Conservation (phyloP, 148 eudicot genomes). For the Chenopodium berlandieri region DNA sequence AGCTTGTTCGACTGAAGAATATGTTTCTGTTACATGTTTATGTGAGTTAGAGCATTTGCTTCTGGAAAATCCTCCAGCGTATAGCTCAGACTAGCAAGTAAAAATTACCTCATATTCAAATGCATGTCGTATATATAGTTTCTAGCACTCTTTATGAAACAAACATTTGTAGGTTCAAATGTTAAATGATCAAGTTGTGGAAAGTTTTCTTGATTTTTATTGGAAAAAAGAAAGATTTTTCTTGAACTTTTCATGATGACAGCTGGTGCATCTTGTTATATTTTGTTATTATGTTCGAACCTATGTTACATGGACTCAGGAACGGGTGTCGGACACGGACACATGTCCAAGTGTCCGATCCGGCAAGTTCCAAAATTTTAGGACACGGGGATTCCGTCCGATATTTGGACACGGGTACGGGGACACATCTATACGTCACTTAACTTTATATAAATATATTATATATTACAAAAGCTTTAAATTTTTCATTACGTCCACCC, state of each 20-base stretch:
- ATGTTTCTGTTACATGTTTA: neutral
- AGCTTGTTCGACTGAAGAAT: neutral
- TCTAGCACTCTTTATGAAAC: neutral
- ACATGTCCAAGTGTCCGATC: too few species aligned
- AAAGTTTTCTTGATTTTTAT: neutral
- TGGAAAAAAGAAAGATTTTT: neutral
- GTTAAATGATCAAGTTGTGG: neutral
- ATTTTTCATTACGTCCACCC: too few species aligned
- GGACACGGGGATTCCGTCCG: too few species aligned
- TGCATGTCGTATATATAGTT: neutral
- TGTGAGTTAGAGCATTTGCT: neutral
- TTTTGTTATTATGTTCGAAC: neutral
- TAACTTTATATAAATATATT: too few species aligned
- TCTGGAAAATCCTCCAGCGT: neutral
- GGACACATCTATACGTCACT: too few species aligned
- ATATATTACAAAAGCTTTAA: too few species aligned
- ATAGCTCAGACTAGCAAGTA: neutral
- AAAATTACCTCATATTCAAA: too few species aligned
- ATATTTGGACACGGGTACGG: too few species aligned
- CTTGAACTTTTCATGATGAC: too few species aligned
- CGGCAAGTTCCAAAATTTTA: too few species aligned
- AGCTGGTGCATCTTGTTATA: neutral
- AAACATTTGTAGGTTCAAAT: neutral
- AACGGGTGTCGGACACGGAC: too few species aligned
- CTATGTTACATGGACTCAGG: too few species aligned